Evolutionary conservation across 1,284 basidiomycete species (phyloP), one percentile per base, ranked within the genome.

Genomic region (Austropuccinia psidii): DNA sequence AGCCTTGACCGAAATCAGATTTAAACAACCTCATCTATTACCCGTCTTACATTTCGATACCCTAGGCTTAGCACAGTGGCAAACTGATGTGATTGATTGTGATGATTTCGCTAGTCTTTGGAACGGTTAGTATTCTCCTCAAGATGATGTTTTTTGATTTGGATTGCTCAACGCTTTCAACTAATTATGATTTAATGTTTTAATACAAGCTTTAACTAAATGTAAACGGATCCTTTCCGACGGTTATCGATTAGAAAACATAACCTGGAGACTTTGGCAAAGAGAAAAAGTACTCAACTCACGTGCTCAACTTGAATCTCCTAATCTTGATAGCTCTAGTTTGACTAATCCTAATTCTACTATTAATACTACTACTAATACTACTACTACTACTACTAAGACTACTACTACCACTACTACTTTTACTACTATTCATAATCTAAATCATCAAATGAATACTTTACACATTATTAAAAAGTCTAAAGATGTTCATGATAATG

Each of bases 211-310:
- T 21, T 68, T 68, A 37, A 54, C 66, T 1, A 68, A 45, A n/a
- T 57, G 49, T 21, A 57, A 55, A 31, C 15, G 33, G 19, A 21
- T 68, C 24, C 35, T 68, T 41, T 37, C 50, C n/a, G 33, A 68
- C 31, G 66, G 49, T 29, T 29, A 68, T 43, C 66, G 66, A 21
- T 24, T 68, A 2, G 66, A 68, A 57, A 68, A 68, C 49, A 49
- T 68, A n/a, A 68, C 50, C 49, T 68, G 66, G 66, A 39, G 66
- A 57, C 39, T 68, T 4, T 68, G 66, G 66, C 66, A 68, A 31
- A 33, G 49, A 43, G 52, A 68, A 54, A 27, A 52, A 13, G 52
- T 33, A 5, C 33, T 37, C 50, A 49, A 17, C 41, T 29, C 27
- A 17, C 15, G 29, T 29, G 24, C 24, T 49, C 19, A 49, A 17